Percentiles rank a stretch among this genome's conserved stretches.
Conservation (phyloP, 179 eudicot species). For the Gypsophila paniculata region DNA sequence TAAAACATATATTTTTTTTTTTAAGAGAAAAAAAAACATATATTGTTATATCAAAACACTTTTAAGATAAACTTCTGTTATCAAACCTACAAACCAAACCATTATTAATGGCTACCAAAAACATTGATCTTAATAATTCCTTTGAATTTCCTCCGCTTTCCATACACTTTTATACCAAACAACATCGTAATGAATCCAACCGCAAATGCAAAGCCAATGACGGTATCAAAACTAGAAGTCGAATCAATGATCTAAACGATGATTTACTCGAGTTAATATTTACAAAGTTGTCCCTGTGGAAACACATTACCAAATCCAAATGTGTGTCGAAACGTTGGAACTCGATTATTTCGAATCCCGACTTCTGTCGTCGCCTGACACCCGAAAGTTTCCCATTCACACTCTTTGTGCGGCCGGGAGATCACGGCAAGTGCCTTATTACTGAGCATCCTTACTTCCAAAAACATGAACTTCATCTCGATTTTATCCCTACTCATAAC, state of each 20-base stretch:
- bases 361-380: neutral
- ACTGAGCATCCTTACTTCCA: conserved; percentile 3
- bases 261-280: conserved; percentile 1
- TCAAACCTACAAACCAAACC: no score
- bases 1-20: no score
- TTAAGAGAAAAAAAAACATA: no score
- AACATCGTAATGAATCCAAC: no score
- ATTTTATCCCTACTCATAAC: neutral
- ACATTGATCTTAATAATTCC: no score
- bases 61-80: no score
- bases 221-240: neutral
- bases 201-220: no score
- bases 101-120: no score
- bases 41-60: no score
- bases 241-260: conserved; percentile 1
- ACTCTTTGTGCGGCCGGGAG: no score
- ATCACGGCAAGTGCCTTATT: neutral
- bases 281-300: neutral
- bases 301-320: neutral
- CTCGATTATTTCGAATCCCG: neutral
- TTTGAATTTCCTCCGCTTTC: no score
- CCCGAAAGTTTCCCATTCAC: neutral
- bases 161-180: no score
- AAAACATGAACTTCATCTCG: neutral
- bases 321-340: conserved; percentile 5